Evolutionary conservation across 176 grass and related monocot genomes (phyloP).

Genomic region (Carex kokanica): DNA sequence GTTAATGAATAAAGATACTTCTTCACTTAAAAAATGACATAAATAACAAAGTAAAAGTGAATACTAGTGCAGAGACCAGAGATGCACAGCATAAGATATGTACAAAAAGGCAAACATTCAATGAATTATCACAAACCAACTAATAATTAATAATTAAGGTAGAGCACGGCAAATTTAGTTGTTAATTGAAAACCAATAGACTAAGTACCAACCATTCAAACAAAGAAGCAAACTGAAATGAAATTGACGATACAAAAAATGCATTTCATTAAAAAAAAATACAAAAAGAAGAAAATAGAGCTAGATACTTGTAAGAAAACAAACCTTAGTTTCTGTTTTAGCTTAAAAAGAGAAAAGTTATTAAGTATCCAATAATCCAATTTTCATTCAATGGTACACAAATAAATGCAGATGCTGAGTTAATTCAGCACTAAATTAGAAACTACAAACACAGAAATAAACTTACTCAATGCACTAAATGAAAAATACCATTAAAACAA

Average conservation of each 20-base stretch:
- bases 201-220: neutral
- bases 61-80: neutral
- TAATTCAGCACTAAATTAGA: too few relatives aligned
- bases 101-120: neutral
- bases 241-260: slow-evolving; percentile 3
- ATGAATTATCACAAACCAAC: neutral
- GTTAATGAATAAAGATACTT: neutral
- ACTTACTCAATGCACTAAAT: slow-evolving; percentile 7
- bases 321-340: neutral
- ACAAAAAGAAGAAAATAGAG: slow-evolving; percentile 6
- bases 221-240: slow-evolving; percentile 10
- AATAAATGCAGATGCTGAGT: too few relatives aligned
- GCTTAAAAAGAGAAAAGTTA: neutral
- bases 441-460: too few relatives aligned
- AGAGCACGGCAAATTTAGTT: neutral
- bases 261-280: neutral
- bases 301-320: neutral
- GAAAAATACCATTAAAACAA: slow-evolving; percentile 28
- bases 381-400: neutral
- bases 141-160: neutral
- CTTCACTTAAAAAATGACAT: neutral
- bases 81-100: neutral
- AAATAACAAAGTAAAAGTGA: neutral
- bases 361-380: neutral
- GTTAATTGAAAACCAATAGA: slow-evolving; percentile 6